Conservation (phyloP, 106 monocot species). For the Dioscorea zingiberensis region DNA sequence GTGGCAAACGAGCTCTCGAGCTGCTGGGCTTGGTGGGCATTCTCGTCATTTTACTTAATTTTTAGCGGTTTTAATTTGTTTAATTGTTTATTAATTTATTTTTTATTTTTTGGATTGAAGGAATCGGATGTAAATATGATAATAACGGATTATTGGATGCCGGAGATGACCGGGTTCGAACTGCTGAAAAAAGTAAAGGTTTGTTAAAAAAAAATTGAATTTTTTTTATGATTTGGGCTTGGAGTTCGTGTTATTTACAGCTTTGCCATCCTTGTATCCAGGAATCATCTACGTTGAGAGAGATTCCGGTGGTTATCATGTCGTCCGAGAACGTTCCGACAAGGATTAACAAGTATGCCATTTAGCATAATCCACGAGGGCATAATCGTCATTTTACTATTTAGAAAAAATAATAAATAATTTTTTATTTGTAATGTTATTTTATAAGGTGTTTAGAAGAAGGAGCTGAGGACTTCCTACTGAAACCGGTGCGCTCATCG, state of each 20-base stretch:
- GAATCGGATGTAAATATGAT: constrained; percentile 68
- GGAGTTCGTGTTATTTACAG: background rate
- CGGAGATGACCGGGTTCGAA: constrained; percentile 88
- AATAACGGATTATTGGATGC: constrained; percentile 93
- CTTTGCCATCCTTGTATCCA: background rate
- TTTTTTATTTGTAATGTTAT: too few relatives aligned
- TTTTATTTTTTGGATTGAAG: constrained; percentile 11
- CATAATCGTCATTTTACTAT: too few relatives aligned
- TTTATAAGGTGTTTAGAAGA: constrained; percentile 51
- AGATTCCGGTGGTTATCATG: constrained; percentile 81
- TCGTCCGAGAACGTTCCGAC: constrained; percentile 76
- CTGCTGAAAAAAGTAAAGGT: constrained; percentile 84
- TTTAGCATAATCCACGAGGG: too few relatives aligned
- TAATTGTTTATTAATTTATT: too few relatives aligned
- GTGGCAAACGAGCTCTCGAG: constrained; percentile 49
- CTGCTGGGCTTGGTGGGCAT: constrained; percentile 24
- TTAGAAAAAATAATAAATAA: too few relatives aligned
- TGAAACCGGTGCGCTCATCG: constrained; percentile 62
- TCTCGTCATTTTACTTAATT: too few relatives aligned
- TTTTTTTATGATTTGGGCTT: background rate
- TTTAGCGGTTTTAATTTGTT: too few relatives aligned
- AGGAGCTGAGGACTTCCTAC: constrained; percentile 71
- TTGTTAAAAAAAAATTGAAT: background rate
- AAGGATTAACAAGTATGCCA: constrained; percentile 38
- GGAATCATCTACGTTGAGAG: constrained; percentile 52